Evolutionary conservation across 116 monocot species (phyloP), one percentile per base, ranked within the genome.

Genomic region (Iris pallida): DNA sequence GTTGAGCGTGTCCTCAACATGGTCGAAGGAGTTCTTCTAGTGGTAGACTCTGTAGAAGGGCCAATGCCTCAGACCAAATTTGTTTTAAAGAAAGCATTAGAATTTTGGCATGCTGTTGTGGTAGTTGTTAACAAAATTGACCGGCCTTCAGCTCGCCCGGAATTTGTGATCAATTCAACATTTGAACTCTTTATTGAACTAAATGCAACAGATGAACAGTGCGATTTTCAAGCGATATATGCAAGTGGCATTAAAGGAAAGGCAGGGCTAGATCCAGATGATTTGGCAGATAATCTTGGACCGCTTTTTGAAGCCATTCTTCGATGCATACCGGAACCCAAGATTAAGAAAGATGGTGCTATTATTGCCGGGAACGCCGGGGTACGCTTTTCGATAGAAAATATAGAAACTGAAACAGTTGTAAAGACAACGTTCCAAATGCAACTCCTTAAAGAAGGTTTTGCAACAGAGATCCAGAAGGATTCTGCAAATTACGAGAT

Each of bases 11-110:
- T 96, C 41, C 85, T 96, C 63, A 96, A 96, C 77, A 96, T 96
- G 96, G 96, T 96, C 61, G 96, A 96, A 85, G 96, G 92, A 63
- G 92, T 92, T 75, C 91, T 96, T 71, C 83, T 96, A 61, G 91
- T 96, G 96, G 96, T 96, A 95, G 96, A 97, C 63, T 97, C 96
- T 44, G 96, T 97, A n/a, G 96, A 97, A 69, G 96, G 96, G 13
- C 96, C 96, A 43, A 97, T 97, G 96, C 96, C 96, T 43, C 96
- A 97, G 51, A 97, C 96, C 53, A 86, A 89, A 83, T 97, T 97
- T 83, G 96, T 97, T 66, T 77, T 97, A 19, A 97, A 97, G 82
- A 97, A 97, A 77, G 96, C 96, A 63, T 79, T 97, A 63, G 96
- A 97, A 86, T 97, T 87, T 78, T 89, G 96, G 0, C 96, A 89